A percentile compares a stretch with the other conserved stretches of the same genome.
Conservation (phyloP, 1,284 basidiomycete species). For the Boletus calvinii region DNA sequence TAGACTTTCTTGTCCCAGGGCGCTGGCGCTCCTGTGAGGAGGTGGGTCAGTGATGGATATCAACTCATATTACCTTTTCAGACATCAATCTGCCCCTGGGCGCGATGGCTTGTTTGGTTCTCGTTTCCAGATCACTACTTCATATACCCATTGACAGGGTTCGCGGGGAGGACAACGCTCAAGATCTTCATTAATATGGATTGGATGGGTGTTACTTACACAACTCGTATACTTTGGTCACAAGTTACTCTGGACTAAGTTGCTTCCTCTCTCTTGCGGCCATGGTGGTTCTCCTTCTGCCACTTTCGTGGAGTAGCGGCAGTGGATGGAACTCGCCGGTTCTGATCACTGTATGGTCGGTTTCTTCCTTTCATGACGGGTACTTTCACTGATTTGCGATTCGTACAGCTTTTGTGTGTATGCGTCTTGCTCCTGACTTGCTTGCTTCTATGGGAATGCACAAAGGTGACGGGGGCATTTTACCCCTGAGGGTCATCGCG, state of each 20-base stretch:
- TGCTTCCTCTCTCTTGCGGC: slow-evolving; percentile 15
- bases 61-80: background rate
- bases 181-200: slow-evolving; percentile 7
- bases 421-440: slow-evolving; percentile 5
- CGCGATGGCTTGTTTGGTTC: slow-evolving; percentile 5
- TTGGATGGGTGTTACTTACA: slow-evolving; percentile 13
- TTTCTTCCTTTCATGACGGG: background rate
- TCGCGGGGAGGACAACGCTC: background rate
- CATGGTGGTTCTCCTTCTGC: slow-evolving; percentile 12
- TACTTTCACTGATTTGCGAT: background rate
- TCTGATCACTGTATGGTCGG: slow-evolving; percentile 13
- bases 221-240: background rate
- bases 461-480: slow-evolving; percentile 9
- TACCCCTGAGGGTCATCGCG: slow-evolving; percentile 14
- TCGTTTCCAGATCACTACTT: slow-evolving; percentile 5
- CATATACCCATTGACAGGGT: slow-evolving; percentile 3
- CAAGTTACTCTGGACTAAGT: slow-evolving; percentile 4
- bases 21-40: slow-evolving; percentile 21
- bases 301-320: slow-evolving; percentile 13
- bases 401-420: slow-evolving; percentile 10
- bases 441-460: slow-evolving; percentile 14
- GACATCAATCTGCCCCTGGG: slow-evolving; percentile 19
- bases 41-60: background rate
- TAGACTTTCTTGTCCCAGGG: slow-evolving; percentile 9
- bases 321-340: no score